Conservation (phyloP, 495 filamentous ascomycete species). For the Daldinia grandis region DNA sequence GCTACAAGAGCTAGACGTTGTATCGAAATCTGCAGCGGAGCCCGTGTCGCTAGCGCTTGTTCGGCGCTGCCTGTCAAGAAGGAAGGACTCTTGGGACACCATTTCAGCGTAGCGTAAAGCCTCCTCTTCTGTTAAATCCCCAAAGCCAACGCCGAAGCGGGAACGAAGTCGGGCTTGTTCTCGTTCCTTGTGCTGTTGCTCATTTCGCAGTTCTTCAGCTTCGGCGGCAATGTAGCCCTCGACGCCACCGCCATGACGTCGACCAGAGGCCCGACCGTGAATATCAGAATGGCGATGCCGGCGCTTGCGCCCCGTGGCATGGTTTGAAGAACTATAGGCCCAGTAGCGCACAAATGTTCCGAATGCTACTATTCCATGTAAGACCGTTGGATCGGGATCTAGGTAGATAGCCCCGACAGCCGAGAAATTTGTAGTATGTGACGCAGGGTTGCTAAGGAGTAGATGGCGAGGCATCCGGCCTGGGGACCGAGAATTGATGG, state of each 20-base stretch:
- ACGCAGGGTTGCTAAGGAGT: slow-evolving; percentile 48
- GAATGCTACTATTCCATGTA: slow-evolving; percentile 91
- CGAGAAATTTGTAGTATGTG: slow-evolving; percentile 72
- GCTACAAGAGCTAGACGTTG: slow-evolving; percentile 57
- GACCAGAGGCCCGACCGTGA: slow-evolving; percentile 50
- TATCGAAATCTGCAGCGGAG: slow-evolving; percentile 59
- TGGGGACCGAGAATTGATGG: slow-evolving; percentile 87
- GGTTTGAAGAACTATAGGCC: slow-evolving; percentile 81
- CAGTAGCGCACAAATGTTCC: slow-evolving; percentile 91
- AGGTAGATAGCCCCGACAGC: slow-evolving; percentile 84
- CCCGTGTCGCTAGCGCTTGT: slow-evolving; percentile 60
- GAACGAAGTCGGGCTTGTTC: slow-evolving; percentile 74
- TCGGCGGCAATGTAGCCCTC: slow-evolving; percentile 85
- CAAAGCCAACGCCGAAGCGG: slow-evolving; percentile 82
- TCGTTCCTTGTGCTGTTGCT: slow-evolving; percentile 62
- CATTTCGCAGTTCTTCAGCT: slow-evolving; percentile 78
- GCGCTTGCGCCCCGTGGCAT: slow-evolving; percentile 55
- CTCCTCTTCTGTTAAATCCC: slow-evolving; percentile 86
- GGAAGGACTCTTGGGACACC: slow-evolving; percentile 81
- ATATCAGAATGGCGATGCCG: slow-evolving; percentile 55
- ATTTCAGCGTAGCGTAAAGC: slow-evolving; percentile 87
- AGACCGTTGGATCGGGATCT: slow-evolving; percentile 85
- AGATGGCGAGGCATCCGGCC: slow-evolving; percentile 69
- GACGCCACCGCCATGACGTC: slow-evolving; percentile 52
- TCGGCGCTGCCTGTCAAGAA: slow-evolving; percentile 66